phyloP scores from a whole-genome alignment of 2,329 filamentous ascomycete species.

The Colletotrichum gigasporum region DNA sequence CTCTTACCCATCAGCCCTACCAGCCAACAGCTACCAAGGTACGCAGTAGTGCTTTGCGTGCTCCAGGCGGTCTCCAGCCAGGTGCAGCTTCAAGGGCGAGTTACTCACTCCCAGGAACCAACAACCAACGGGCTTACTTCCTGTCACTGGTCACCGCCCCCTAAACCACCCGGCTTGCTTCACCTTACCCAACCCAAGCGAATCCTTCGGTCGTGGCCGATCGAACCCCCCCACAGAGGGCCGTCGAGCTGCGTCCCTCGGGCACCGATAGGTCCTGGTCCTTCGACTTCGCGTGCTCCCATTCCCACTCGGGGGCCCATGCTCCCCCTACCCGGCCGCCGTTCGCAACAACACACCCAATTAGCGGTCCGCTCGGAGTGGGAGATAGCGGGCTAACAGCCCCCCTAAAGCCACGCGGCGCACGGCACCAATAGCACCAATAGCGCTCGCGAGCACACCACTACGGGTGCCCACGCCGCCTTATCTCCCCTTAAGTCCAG shows the following conservation, averaged over 20 bases:
- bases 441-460: constrained; percentile 2
- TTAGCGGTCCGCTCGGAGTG: not conserved
- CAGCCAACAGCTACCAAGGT: not conserved
- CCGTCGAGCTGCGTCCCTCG: too few species aligned
- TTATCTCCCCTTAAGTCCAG: constrained; percentile 28
- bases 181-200: not conserved
- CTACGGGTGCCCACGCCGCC: not conserved
- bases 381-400: not conserved
- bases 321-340: too few species aligned
- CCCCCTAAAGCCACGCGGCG: constrained; percentile 17
- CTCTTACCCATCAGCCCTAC: not conserved
- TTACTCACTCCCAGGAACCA: not conserved
- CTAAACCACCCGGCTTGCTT: too few species aligned
- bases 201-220: not conserved
- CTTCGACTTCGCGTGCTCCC: constrained; percentile 11
- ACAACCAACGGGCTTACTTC: too few species aligned
- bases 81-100: not conserved
- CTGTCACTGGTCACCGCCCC: too few species aligned
- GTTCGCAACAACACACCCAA: not conserved
- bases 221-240: too few species aligned
- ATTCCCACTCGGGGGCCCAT: not conserved
- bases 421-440: constrained; percentile 5
- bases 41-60: not conserved
- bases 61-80: not conserved
- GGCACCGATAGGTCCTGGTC: too few species aligned